Percentiles rank a stretch among this genome's conserved stretches.
Evolutionary conservation across 2,329 filamentous ascomycete genomes (phyloP).

Genomic region (Penicillium concentricum): DNA sequence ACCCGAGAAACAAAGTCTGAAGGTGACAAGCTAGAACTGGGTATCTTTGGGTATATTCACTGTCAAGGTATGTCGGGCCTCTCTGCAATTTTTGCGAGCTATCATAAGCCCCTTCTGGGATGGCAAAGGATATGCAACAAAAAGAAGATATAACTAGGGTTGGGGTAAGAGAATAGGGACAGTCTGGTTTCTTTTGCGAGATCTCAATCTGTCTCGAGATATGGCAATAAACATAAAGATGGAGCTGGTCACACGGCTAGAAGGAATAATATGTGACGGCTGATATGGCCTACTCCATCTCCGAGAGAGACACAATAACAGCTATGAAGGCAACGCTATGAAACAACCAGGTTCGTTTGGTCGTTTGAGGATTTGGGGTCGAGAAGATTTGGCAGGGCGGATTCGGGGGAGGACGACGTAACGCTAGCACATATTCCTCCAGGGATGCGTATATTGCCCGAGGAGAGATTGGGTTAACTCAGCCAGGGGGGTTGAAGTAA

Average conservation of each 20-base stretch:
- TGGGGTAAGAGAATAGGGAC: background rate
- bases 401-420: background rate
- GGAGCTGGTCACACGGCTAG: background rate
- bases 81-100: background rate
- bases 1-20: background rate
- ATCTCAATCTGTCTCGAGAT: conserved; percentile 5
- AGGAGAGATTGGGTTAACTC: background rate
- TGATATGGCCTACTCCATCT: background rate
- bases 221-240: conserved; percentile 1
- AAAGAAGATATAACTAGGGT: background rate
- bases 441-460: background rate
- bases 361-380: background rate
- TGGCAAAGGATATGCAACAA: background rate
- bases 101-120: background rate
- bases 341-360: background rate
- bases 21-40: background rate
- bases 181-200: background rate
- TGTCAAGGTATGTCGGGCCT: background rate
- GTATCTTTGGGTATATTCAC: background rate
- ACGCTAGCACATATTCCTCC: background rate
- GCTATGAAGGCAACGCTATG: conserved; percentile 1
- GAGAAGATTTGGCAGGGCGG: background rate
- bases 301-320: background rate
- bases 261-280: background rate
- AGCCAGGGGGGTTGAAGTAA: background rate